These are phyloP conservation scores for Reticulascus tulasneorum DNA, from an alignment of 2,329 filamentous ascomycete genomes.

Conservation along the genomic window DNA sequence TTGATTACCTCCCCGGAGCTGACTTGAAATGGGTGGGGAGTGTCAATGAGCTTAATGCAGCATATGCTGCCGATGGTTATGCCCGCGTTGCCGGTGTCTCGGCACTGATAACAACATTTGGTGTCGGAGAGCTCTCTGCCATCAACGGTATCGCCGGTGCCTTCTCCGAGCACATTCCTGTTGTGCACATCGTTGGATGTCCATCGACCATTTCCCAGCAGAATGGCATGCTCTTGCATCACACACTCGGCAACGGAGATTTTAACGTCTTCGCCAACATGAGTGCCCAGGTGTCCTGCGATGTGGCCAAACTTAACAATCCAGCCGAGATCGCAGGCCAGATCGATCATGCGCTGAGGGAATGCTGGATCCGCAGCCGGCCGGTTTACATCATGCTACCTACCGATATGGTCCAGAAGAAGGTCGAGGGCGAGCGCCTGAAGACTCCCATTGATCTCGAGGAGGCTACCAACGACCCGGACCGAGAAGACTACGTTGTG, in stretches of 20 bases:
- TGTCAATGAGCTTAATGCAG: slow-evolving; percentile 72
- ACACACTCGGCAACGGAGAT: slow-evolving; percentile 73
- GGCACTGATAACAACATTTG: slow-evolving; percentile 71
- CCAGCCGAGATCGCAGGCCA: slow-evolving; percentile 65
- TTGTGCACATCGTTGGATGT: slow-evolving; percentile 64
- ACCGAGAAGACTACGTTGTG: slow-evolving; percentile 78
- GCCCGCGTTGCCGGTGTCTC: slow-evolving; percentile 68
- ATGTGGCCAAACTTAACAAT: slow-evolving; percentile 66
- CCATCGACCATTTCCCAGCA: slow-evolving; percentile 45
- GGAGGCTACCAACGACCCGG: slow-evolving; percentile 61
- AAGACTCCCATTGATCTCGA: slow-evolving; percentile 66
- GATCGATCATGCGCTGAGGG: slow-evolving; percentile 72
- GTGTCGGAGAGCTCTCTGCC: slow-evolving; percentile 70
- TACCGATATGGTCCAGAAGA: slow-evolving; percentile 72
- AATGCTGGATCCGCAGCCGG: slow-evolving; percentile 69
- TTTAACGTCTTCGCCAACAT: slow-evolving; percentile 81
- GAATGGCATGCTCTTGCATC: slow-evolving; percentile 52
- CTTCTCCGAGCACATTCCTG: slow-evolving; percentile 67
- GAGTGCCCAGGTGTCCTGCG: slow-evolving; percentile 67
- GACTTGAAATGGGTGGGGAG: slow-evolving; percentile 64
- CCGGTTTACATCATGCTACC: slow-evolving; percentile 84
- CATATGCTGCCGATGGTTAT: slow-evolving; percentile 78
- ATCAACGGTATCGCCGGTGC: slow-evolving; percentile 72
- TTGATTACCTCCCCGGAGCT: slow-evolving; percentile 60
- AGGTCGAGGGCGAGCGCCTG: slow-evolving; percentile 70